Percentiles rank a stretch among this genome's conserved stretches.
Conservation (phyloP, 2,329 filamentous ascomycete species). For the Rhinocladiella mackenziei region DNA sequence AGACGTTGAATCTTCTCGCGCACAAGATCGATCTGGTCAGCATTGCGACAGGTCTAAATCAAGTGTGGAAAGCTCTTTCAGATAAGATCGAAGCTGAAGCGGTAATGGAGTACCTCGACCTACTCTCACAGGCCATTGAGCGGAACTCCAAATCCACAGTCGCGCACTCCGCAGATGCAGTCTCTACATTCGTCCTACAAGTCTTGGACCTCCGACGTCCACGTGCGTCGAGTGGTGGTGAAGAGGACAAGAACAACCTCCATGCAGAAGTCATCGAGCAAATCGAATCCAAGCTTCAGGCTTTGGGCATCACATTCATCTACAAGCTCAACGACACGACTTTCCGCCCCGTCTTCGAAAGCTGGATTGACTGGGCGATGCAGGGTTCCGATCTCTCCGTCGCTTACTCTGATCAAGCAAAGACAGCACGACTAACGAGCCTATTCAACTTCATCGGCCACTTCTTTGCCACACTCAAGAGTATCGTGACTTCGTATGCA, state of each 20-base stretch:
- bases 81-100: constrained; percentile 57
- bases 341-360: constrained; percentile 86
- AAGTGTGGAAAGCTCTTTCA: constrained; percentile 66
- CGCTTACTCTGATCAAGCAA: constrained; percentile 39
- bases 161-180: constrained; percentile 65
- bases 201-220: constrained; percentile 49
- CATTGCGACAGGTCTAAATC: constrained; percentile 68
- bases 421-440: constrained; percentile 60
- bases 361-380: constrained; percentile 77
- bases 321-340: constrained; percentile 93
- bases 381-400: constrained; percentile 29
- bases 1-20: constrained; percentile 70
- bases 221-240: constrained; percentile 30
- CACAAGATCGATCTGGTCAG: constrained; percentile 72
- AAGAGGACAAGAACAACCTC: constrained; percentile 36
- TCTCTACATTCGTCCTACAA: constrained; percentile 61
- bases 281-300: constrained; percentile 64
- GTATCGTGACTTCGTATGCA: constrained; percentile 88
- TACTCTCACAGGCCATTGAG: constrained; percentile 43
- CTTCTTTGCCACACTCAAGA: constrained; percentile 42
- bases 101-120: constrained; percentile 12
- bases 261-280: constrained; percentile 49
- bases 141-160: constrained; percentile 71
- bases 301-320: constrained; percentile 79
- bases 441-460: constrained; percentile 21